Evolutionary conservation across 2,329 filamentous ascomycete genomes (phyloP), one percentile per base, ranked within the genome.

Genomic region (Stagonosporopsis rhizophila): DNA sequence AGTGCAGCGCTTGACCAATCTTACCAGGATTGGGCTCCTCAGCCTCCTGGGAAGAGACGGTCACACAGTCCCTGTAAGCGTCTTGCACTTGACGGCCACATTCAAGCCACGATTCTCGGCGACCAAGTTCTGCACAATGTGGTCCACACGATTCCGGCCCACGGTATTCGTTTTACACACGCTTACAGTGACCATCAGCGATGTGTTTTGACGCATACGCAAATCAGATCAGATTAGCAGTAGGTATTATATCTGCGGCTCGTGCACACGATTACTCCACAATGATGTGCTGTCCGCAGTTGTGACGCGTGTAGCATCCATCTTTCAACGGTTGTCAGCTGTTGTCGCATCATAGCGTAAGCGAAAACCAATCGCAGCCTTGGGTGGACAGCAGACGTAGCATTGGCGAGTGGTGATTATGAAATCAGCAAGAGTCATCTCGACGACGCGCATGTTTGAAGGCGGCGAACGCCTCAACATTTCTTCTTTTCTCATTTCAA

Each of bases 321-420:
- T 40, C 39, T 44, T 25, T 41, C 38, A 52, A 45, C 44, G 38
- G 44, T 37, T 34, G 20, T 41, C 30, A 49, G 48, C 44, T 41
- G 35, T 42, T 30, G 44, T 53, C 49, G 39, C 44, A 49, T 49
- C 17, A 45, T 20, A 15, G 55, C 32, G 44, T 27, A 45, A 47
- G 55, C 49, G 49, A 58, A 41, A 45, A n/a, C n/a, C n/a, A n/a
- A n/a, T n/a, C n/a, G n/a, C n/a, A n/a, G n/a, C n/a, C n/a, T 25
- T 5, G 23, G 6, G 19, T 37, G 30, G 30, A n/a, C 5, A 32
- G 14, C 15, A n/a, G 4, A 15, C 3, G 30, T 4, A 32, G 30
- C 7, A 14, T n/a, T 32, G 30, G 30, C 4, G 30, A n/a, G 6
- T 32, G 4, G 27, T 12, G 9, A 28, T 28, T 11, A 11, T 32